Evolutionary conservation across 495 filamentous ascomycete species (phyloP).

Genomic region (Aspergillus cristatus): DNA sequence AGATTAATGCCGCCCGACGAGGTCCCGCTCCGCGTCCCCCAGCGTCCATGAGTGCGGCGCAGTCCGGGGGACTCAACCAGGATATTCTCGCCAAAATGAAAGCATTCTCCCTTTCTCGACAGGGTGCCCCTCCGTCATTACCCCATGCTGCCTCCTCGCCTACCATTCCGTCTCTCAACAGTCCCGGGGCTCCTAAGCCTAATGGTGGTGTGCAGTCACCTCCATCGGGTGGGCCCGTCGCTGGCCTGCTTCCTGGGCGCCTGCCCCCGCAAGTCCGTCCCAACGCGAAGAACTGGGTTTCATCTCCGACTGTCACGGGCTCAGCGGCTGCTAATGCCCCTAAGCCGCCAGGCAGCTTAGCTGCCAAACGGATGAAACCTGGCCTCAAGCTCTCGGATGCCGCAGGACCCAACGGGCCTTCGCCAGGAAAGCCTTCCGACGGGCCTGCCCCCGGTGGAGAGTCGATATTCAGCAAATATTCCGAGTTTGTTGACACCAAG

Average conservation of each 20-base stretch:
- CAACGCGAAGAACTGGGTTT: conserved; percentile 38
- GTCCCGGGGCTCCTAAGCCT: conserved; percentile 5
- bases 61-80: conserved; percentile 52
- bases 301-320: conserved; percentile 37
- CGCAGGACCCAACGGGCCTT: conserved; percentile 20
- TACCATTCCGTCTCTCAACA: conserved; percentile 18
- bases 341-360: conserved; percentile 40
- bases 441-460: conserved; percentile 26
- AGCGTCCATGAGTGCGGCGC: conserved; percentile 46
- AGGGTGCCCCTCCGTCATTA: conserved; percentile 39
- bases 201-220: conserved; percentile 11
- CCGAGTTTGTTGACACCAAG: conserved; percentile 84
- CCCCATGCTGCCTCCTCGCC: conserved; percentile 27
- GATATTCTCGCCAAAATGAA: conserved; percentile 77
- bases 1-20: conserved; percentile 68
- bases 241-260: conserved; percentile 28
- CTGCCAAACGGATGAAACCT: conserved; percentile 42
- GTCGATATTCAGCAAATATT: conserved; percentile 80
- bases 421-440: conserved; percentile 11
- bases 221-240: conserved; percentile 14
- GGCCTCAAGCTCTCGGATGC: conserved; percentile 45
- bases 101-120: conserved; percentile 61
- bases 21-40: conserved; percentile 31
- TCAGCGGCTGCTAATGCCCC: conserved; percentile 15
- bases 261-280: conserved; percentile 33